Evolutionary conservation across 495 filamentous ascomycete species (phyloP), one percentile per base, ranked within the genome.

Genomic region (Glonium stellatum): DNA sequence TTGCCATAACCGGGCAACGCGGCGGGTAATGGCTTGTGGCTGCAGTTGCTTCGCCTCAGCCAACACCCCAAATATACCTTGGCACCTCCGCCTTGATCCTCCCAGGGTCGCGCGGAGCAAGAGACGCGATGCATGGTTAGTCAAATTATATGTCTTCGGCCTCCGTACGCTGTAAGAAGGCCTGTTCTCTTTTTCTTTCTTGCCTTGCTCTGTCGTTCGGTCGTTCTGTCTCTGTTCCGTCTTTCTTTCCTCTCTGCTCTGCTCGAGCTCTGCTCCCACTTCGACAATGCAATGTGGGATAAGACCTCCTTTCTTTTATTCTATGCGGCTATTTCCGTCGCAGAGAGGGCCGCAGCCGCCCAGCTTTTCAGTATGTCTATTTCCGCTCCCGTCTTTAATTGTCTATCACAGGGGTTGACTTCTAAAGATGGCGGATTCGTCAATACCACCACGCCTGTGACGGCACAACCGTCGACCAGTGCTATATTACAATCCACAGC

Each of bases 251-350:
- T 13, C 25, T 51, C 13, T 23, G 22, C 25, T 35, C 53, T 41
- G 21, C 50, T 31, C 27, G 39, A 57, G 58, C 42, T 37, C 25
- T 59, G 55, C 59, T 62, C 54, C 44, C 52, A 62, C 42, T 57
- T 55, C 53, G 61, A 64, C 42, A 60, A 67, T 67, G 65, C 65
- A 60, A 67, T 67, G 65, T 67, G 65, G 65, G 54, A 60, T 57
- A 63, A 63, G 57, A 48, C 46, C 37, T 25, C 49, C 57, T 61
- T 60, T 39, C 52, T 58, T 50, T 55, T 63, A 27, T 55, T 50
- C 61, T 59, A 61, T 35, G 54, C 61, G 57, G 57, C 49, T n/a
- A 27, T 51, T 18, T 59, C 63, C 31, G 25, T 42, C 12, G 52
- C 52, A 18, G 4, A 37, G n/a, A 55, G 13, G 34, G 34, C 31